Evolutionary conservation across 257 asterid genomes (phyloP).

Genomic region (Leptodermis oblonga): DNA sequence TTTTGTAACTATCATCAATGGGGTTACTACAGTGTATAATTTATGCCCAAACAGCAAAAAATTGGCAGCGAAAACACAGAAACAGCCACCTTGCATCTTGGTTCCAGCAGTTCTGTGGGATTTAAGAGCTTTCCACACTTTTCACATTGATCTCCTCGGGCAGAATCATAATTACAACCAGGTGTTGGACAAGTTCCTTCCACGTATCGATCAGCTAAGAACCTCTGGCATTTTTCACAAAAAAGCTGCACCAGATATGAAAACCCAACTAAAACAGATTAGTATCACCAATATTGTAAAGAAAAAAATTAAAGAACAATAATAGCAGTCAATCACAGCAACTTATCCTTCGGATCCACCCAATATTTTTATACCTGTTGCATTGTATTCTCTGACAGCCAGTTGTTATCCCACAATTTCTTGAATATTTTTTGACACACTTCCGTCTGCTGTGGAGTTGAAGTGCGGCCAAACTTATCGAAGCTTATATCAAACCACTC

Average conservation of each 20-base stretch:
- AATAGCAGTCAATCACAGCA: not conserved
- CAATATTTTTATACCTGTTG: slow-evolving; percentile 54
- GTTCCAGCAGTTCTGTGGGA: slow-evolving; percentile 82
- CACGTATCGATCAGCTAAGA: slow-evolving; percentile 85
- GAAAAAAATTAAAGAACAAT: not conserved
- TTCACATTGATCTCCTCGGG: slow-evolving; percentile 96
- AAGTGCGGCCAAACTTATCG: slow-evolving; percentile 92
- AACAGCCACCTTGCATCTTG: slow-evolving; percentile 77
- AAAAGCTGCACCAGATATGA: slow-evolving; percentile 47
- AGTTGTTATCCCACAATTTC: slow-evolving; percentile 59
- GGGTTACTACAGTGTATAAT: not conserved
- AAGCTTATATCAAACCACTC: slow-evolving; percentile 82
- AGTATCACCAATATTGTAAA: slow-evolving; percentile 1
- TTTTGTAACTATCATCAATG: not conserved
- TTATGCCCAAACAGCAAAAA: not conserved
- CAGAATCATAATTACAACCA: slow-evolving; percentile 77
- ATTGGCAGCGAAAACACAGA: slow-evolving; percentile 1
- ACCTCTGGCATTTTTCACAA: slow-evolving; percentile 66
- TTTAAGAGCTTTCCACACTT: slow-evolving; percentile 79
- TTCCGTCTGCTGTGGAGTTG: slow-evolving; percentile 84
- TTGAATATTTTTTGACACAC: slow-evolving; percentile 82
- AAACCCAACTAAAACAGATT: slow-evolving; percentile 12
- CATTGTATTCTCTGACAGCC: slow-evolving; percentile 77
- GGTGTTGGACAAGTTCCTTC: slow-evolving; percentile 87
- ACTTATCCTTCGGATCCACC: not conserved